Conservation (phyloP, 1,284 basidiomycete genomes). For the Tilletiopsis washingtonensis region DNA sequence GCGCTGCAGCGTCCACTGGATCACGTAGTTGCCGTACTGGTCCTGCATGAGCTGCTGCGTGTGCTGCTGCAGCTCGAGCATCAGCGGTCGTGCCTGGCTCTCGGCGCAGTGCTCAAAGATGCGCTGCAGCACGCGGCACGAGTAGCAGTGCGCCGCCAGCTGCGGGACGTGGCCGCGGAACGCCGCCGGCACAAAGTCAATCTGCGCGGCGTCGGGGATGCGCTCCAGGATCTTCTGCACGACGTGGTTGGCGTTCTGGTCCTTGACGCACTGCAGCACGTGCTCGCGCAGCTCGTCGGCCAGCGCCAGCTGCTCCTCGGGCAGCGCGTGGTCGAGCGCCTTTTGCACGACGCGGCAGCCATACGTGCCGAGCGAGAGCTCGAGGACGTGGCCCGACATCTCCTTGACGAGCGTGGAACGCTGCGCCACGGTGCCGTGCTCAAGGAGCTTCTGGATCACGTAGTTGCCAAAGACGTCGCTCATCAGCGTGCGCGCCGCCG, state of each 20-base stretch:
- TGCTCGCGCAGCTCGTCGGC: conserved; percentile 66
- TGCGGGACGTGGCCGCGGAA: conserved; percentile 78
- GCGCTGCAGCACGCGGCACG: conserved; percentile 88
- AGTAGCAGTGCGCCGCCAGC: conserved; percentile 82
- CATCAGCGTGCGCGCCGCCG: conserved; percentile 70
- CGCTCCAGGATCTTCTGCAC: conserved; percentile 48
- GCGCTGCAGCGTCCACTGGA: conserved; percentile 84
- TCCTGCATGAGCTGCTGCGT: conserved; percentile 50
- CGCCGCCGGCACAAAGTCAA: conserved; percentile 62
- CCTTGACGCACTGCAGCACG: conserved; percentile 78
- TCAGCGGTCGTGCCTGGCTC: conserved; percentile 60
- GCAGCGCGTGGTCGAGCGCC: conserved; percentile 55
- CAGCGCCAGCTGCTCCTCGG: conserved; percentile 17
- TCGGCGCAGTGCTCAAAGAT: conserved; percentile 65
- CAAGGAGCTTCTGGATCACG: conserved; percentile 90
- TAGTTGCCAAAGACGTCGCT: conserved; percentile 95
- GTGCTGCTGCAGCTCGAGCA: conserved; percentile 76
- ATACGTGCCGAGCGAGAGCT: conserved; percentile 84
- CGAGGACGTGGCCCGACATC: conserved; percentile 72
- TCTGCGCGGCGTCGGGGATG: conserved; percentile 59
- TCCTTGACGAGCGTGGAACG: conserved; percentile 63
- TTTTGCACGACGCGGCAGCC: conserved; percentile 62
- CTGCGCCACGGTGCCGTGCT: conserved; percentile 64
- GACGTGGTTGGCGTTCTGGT: conserved; percentile 93
- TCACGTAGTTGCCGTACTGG: conserved; percentile 69